phyloP scores from a whole-genome alignment of 78 protist species.

The Planoprotostelium fungivorum region DNA sequence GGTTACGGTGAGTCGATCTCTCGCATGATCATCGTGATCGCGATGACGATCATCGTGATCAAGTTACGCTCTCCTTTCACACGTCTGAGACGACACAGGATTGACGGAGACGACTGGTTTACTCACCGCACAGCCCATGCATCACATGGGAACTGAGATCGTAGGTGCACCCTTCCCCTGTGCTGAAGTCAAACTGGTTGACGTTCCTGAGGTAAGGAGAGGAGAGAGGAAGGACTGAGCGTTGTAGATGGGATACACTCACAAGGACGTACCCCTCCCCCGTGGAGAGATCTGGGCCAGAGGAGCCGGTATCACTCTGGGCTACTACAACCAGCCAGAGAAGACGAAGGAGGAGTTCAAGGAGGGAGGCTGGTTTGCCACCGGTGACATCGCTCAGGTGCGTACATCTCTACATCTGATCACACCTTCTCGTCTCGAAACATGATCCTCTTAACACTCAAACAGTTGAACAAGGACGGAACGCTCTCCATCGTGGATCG shows the following conservation, averaged over 20 bases:
- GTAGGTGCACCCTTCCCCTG: conserved; percentile 69
- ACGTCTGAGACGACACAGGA: background rate
- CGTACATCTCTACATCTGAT: conserved; percentile 26
- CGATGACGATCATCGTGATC: too few species aligned
- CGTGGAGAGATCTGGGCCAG: conserved; percentile 91
- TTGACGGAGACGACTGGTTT: conserved; percentile 85
- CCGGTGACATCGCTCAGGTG: conserved; percentile 94
- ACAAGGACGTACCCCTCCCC: conserved; percentile 34
- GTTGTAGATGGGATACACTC: conserved; percentile 78
- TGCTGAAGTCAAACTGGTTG: conserved; percentile 71
- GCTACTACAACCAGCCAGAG: conserved; percentile 86
- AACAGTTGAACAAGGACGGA: background rate
- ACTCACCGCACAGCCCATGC: conserved; percentile 18
- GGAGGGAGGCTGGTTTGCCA: conserved; percentile 91
- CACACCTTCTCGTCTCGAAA: conserved; percentile 69
- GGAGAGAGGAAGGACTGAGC: too few species aligned
- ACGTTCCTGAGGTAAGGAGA: conserved; percentile 91
- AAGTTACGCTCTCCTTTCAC: too few species aligned
- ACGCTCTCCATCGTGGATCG: conserved; percentile 68
- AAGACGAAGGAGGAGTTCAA: conserved; percentile 78
- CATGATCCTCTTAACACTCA: conserved; percentile 44
- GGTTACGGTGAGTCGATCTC: conserved; percentile 82
- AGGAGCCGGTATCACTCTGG: conserved; percentile 77
- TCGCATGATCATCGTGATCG: background rate
- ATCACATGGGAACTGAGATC: conserved; percentile 31